Base-by-base conservation (phyloP, 768 basidiomycete species). In the Lactifluus hygrophoroides region DNA sequence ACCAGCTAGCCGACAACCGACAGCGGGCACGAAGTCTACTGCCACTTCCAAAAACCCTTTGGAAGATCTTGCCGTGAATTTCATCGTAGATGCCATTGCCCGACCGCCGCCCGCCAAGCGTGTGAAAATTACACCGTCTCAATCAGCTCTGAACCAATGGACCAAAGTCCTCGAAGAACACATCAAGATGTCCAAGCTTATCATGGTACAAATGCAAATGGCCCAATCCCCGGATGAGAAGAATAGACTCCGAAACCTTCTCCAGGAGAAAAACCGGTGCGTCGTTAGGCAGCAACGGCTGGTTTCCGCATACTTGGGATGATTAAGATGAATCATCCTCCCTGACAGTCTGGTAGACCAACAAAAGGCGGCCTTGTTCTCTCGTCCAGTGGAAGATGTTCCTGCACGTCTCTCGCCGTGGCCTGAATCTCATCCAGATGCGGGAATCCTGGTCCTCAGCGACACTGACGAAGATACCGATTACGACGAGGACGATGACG, bases 241-340 rank as follows among this genome's bases (percentile, higher is more conserved):
- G 58, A 77, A 80, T n/a, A 63, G 51, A 13, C 71, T 82, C 8
- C 51, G 77, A 63, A 67, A 60, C 6, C 60, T 73, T 23, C 74
- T 82, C 71, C 74, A 76, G 49, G 76, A 80, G 66, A 74, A 73
- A 63, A 75, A 70, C 63, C 74, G 80, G 81, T 83, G 74, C 72
- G 81, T 80, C 19, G 21, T 38, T 42, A 35, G 42, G 35, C 23
- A 19, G 37, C 42, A 34, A 45, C 45, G 46, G 17, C 43, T 51
- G 43, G 35, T 35, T 23, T 19, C 35, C 37, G 43, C 48, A 56
- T 40, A 35, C 58, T 47, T 44, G 21, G 38, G 28, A 47, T 59
- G 21, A 47, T 54, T 49, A 35, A 56, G 44, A 37, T 40, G 52
- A 50, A 42, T 48, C 13, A 54, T 45, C 32, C 42, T 21, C 46